phyloP scores from a whole-genome alignment of 805 yeast species.

The Nakazawaea pomicola region DNA sequence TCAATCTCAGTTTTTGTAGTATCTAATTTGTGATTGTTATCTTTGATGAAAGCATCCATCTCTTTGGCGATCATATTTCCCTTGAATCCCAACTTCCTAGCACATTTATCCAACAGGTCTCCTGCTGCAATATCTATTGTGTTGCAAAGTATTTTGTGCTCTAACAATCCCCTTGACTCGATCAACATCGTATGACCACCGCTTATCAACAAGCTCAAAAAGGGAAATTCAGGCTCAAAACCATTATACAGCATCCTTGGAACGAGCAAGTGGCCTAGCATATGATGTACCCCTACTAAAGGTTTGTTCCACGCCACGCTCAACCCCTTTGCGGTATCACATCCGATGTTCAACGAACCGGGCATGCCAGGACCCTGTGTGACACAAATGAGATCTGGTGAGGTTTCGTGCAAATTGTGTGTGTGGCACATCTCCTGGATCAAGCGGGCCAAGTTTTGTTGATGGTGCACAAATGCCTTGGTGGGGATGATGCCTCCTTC shows the following conservation, averaged over 20 bases:
- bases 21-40: constrained; percentile 27
- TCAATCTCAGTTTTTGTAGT: constrained; percentile 12
- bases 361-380: constrained; percentile 98
- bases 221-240: constrained; percentile 51
- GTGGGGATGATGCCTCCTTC: constrained; percentile 89
- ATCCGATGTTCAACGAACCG: constrained; percentile 79
- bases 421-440: constrained; percentile 39
- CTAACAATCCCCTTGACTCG: constrained; percentile 47
- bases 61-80: constrained; percentile 89
- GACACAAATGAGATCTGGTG: constrained; percentile 76
- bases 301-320: constrained; percentile 75
- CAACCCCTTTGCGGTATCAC: constrained; percentile 82
- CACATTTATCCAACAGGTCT: constrained; percentile 90
- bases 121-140: constrained; percentile 90
- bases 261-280: constrained; percentile 85
- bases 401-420: constrained; percentile 24
- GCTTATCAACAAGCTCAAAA: constrained; percentile 71
- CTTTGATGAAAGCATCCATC: constrained; percentile 47
- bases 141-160: constrained; percentile 71
- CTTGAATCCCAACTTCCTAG: constrained; percentile 70
- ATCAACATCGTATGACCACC: constrained; percentile 97
- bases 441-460: constrained; percentile 45
- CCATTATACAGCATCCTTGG: constrained; percentile 48
- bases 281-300: constrained; percentile 87
- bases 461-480: constrained; percentile 78